These are phyloP conservation scores for Phyllosticta citribraziliensis DNA, from an alignment of 2,329 filamentous ascomycete species.

Conservation along the genomic window DNA sequence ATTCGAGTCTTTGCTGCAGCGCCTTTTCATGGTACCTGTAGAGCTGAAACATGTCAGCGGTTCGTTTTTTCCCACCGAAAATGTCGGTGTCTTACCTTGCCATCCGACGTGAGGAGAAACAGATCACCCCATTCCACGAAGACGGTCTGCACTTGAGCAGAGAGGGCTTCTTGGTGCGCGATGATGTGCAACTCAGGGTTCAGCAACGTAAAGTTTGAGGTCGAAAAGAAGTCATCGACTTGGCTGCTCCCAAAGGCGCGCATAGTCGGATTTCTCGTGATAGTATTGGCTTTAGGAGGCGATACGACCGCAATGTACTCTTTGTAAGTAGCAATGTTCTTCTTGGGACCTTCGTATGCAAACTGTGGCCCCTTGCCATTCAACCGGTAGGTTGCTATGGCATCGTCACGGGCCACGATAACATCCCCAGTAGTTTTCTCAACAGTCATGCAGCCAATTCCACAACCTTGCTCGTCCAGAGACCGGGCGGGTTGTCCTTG, in stretches of 20 bases:
- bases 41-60: constrained; percentile 44
- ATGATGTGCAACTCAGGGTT: constrained; percentile 86
- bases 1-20: constrained; percentile 81
- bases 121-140: constrained; percentile 87
- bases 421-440: constrained; percentile 74
- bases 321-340: constrained; percentile 64
- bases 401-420: constrained; percentile 87
- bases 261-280: constrained; percentile 50
- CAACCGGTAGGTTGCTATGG: constrained; percentile 83
- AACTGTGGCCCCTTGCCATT: constrained; percentile 80
- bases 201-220: constrained; percentile 81
- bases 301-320: constrained; percentile 85
- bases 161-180: constrained; percentile 76
- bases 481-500: constrained; percentile 83
- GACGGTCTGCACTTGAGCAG: constrained; percentile 68
- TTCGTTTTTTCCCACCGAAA: background rate
- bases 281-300: constrained; percentile 53
- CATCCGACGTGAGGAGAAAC: constrained; percentile 82
- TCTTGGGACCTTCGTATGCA: constrained; percentile 87
- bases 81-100: constrained; percentile 56
- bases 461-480: constrained; percentile 82
- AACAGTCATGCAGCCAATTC: constrained; percentile 87
- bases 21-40: constrained; percentile 84
- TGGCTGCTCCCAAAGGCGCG: constrained; percentile 63
- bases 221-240: constrained; percentile 72